Base-by-base conservation (phyloP, 768 basidiomycete species). In the Clitopilus hobsonii region DNA sequence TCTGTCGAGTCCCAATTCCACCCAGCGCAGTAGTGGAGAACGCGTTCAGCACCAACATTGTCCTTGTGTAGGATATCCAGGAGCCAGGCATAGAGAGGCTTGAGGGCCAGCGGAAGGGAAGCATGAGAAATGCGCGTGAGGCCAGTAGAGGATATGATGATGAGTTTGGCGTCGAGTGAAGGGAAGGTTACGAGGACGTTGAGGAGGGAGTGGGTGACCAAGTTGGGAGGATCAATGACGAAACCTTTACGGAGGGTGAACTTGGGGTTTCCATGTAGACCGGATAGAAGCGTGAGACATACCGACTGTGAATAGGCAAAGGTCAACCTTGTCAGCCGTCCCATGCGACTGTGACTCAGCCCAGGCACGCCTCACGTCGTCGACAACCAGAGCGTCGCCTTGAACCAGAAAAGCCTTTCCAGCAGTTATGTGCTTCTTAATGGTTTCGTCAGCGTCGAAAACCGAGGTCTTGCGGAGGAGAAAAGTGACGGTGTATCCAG, bases 301-400 rank as follows among this genome's bases (percentile, higher is more conserved):
- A 80, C 85, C 88, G 56, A 89, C 74, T 5, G 84, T 80, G 69
- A 82, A 87, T 10, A 89, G 57, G 18, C 87, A 69, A 23, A 78
- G 58, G 56, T 86, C 84, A 50, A 87, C 74, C 2, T 68, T 64
- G 16, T 62, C 67, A 22, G 61, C 68, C 52, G 63, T 62, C 4
- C 41, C 5, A 45, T 45, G 41, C n/a, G n/a, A 45, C 60, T 64
- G 67, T 1, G 76, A 75, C 22, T 45, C 41, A 4, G 71, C 63
- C 84, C 86, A 87, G 2, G 74, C 83, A 16, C 66, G 69, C 55
- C 71, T 55, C 49, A 85, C 76, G 57, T 88, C 83, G 0, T 70
- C 73, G 52, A 73, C 63, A 30, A 77, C 71, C 6, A 84, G 71
- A 0, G 82, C 86, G 58, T 89, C 85, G 4, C 88, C 88, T 56